phyloP scores from a whole-genome alignment of 2,329 filamentous ascomycete species.

The Pestalotiopsis sp. region DNA sequence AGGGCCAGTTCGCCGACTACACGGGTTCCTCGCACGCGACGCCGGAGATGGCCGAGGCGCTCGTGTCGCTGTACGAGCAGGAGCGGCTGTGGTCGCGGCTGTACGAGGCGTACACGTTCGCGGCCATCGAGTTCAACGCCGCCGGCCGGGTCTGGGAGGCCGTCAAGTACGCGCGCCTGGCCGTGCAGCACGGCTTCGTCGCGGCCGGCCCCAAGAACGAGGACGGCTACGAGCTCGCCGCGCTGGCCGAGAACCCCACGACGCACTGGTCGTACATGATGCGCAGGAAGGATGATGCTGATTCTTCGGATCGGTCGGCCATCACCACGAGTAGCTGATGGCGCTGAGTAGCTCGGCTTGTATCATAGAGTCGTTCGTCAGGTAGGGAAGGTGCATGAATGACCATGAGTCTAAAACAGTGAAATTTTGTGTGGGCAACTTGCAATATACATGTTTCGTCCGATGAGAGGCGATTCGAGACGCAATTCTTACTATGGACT shows the following conservation, averaged over 20 bases:
- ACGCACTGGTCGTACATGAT: conserved; percentile 42
- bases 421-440: too few species aligned
- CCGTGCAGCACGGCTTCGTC: conserved; percentile 37
- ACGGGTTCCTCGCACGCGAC: conserved; percentile 26
- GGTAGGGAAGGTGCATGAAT: neutral
- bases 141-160: conserved; percentile 40
- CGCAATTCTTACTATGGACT: too few species aligned
- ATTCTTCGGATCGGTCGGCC: neutral
- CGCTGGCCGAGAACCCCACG: conserved; percentile 35
- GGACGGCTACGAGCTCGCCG: conserved; percentile 35
- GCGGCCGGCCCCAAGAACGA: conserved; percentile 28
- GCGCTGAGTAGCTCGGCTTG: neutral
- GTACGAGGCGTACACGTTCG: conserved; percentile 37
- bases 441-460: too few species aligned
- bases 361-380: neutral
- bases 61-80: conserved; percentile 39
- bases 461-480: too few species aligned
- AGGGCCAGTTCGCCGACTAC: conserved; percentile 37
- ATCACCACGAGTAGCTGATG: neutral
- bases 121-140: conserved; percentile 41
- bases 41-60: conserved; percentile 36
- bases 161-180: conserved; percentile 38
- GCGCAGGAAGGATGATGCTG: conserved; percentile 19
- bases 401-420: neutral
- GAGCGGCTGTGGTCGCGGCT: conserved; percentile 37